phyloP scores from a whole-genome alignment of 345 rosid species.

The Viola odorata region DNA sequence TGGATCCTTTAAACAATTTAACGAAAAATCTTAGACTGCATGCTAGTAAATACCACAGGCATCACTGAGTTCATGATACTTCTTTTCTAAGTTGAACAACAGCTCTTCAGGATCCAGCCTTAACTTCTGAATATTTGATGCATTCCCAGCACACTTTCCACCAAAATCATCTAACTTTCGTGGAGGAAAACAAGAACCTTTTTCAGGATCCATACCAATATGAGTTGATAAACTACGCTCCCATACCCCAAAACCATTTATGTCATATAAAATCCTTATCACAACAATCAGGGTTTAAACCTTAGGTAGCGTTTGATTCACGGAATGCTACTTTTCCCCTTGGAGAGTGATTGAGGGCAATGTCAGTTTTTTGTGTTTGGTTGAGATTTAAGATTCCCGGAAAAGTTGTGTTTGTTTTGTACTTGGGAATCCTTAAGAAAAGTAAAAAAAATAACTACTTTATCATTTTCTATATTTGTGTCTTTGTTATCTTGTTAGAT shows the following conservation, averaged over 20 bases:
- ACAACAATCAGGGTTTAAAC: conserved; percentile 51
- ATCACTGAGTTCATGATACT: conserved; percentile 23
- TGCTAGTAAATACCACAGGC: conserved; percentile 25
- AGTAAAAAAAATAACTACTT: too few relatives aligned
- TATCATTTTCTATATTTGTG: too few relatives aligned
- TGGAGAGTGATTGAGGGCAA: too few relatives aligned
- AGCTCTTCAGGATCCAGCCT: conserved; percentile 40
- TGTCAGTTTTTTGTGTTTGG: too few relatives aligned
- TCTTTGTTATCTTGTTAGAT: too few relatives aligned
- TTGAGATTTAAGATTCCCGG: too few relatives aligned
- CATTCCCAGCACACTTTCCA: conserved; percentile 14
- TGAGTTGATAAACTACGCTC: conserved; percentile 39
- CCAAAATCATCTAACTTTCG: conserved; percentile 23
- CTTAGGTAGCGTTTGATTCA: too few relatives aligned
- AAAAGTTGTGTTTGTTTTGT: too few relatives aligned
- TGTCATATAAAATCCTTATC: conserved; percentile 48
- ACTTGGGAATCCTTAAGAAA: too few relatives aligned
- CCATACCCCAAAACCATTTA: conserved; percentile 68
- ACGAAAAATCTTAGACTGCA: not conserved
- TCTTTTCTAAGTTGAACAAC: conserved; percentile 43
- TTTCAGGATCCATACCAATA: conserved; percentile 13
- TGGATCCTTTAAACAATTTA: not conserved
- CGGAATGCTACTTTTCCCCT: too few relatives aligned
- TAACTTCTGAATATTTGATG: conserved; percentile 17
- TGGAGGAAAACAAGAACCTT: conserved; percentile 19